Conservation (phyloP, 1,139 yeast genomes). For the Candida glucosophila region DNA sequence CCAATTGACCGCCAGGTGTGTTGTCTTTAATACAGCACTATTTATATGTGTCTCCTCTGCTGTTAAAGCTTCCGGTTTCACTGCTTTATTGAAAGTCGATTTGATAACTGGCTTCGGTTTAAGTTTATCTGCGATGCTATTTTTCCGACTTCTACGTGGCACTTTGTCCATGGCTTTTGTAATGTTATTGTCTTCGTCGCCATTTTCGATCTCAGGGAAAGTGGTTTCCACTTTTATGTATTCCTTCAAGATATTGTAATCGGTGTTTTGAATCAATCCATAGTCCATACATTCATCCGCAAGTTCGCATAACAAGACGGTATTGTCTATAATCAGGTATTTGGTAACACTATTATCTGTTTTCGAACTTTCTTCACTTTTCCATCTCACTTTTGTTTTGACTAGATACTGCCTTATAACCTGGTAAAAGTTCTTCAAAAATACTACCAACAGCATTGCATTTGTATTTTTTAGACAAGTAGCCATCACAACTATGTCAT, state of each 20-base stretch:
- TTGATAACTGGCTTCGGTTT: no score
- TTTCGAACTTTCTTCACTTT: neutral
- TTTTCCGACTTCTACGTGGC: constrained; percentile 2
- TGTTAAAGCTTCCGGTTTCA: constrained; percentile 22
- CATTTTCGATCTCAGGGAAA: constrained; percentile 16
- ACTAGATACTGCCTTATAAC: constrained; percentile 23
- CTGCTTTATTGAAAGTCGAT: constrained; percentile 36
- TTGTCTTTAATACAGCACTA: constrained; percentile 46
- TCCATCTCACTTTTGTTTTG: neutral
- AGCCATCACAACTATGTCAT: constrained; percentile 24
- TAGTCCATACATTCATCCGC: constrained; percentile 40
- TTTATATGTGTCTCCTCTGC: constrained; percentile 33
- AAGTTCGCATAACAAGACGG: constrained; percentile 31
- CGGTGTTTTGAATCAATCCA: constrained; percentile 36
- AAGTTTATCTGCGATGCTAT: no score
- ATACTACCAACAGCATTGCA: constrained; percentile 35
- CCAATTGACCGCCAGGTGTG: constrained; percentile 38
- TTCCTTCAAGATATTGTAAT: constrained; percentile 35
- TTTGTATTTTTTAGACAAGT: constrained; percentile 25
- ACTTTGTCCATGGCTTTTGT: neutral
- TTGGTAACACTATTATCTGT: neutral
- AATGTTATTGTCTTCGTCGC: constrained; percentile 8
- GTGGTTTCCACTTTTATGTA: constrained; percentile 35
- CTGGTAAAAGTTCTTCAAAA: constrained; percentile 24
- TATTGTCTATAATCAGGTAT: constrained; percentile 32